phyloP scores from a whole-genome alignment of 2,329 filamentous ascomycete species.

The Calonectria leucothoes region DNA sequence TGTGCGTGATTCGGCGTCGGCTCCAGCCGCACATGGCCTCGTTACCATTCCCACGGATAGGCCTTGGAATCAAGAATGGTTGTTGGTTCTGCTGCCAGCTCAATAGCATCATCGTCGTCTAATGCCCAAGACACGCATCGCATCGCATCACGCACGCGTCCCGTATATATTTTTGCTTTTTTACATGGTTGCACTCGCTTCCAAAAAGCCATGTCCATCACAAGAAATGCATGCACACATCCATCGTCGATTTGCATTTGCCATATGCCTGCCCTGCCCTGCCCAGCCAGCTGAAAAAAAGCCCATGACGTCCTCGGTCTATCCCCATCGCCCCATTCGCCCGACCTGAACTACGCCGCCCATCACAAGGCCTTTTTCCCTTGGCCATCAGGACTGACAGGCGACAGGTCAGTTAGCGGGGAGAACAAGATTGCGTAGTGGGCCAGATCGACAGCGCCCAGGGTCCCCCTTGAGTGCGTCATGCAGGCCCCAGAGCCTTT shows the following conservation, averaged over 20 bases:
- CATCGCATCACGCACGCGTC: background rate
- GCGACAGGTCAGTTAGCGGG: background rate
- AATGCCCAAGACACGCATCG: background rate
- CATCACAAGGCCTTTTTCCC: background rate
- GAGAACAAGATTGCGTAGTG: constrained; percentile 1
- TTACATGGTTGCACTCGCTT: background rate
- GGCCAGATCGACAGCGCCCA: background rate
- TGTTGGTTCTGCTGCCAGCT: background rate
- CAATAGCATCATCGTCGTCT: background rate
- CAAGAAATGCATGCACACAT: background rate
- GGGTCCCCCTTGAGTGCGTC: background rate
- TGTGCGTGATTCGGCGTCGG: background rate
- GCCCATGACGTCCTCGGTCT: background rate
- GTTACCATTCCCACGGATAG: background rate
- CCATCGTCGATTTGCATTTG: background rate
- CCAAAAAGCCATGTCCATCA: background rate
- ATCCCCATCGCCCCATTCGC: background rate
- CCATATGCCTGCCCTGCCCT: background rate
- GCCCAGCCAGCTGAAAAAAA: background rate
- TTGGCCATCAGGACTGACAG: background rate
- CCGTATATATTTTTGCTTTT: background rate
- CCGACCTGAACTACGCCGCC: background rate
- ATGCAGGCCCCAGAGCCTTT: background rate
- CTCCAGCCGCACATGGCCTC: background rate
- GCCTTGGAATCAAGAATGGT: background rate